Evolutionary conservation across 2,329 filamentous ascomycete species (phyloP), one percentile per base, ranked within the genome.

Genomic region (Lojkania enalia): DNA sequence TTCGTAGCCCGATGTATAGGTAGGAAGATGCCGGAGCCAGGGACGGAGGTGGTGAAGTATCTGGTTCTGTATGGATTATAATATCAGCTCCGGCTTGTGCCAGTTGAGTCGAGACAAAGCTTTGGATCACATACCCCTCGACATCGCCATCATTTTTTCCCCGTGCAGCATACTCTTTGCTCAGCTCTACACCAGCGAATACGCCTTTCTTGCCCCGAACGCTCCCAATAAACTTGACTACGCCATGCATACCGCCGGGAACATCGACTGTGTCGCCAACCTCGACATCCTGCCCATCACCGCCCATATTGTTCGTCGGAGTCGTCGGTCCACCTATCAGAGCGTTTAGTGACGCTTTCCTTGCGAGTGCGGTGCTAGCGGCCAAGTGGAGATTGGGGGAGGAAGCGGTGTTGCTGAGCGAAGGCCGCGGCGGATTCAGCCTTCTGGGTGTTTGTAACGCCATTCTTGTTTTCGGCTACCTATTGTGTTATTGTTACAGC

Each of bases 111-210:
- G 18, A 25, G 5, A 7, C 15, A 12, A 12, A 12, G 9, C 21
- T 7, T 6, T 9, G 40, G 19, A 18, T 9, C 15, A 64, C 82
- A 71, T 78, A 92, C 88, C 92, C 94, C 58, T 97, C 92, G 42
- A 97, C 94, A 69, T 96, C 91, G 52, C 94, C 94, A 61, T 82
- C 95, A 66, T 99, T 99, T 77, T 99, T 99, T 23, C 94, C 94
- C 64, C 87, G 83, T 39, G 79, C 71, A 23, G 90, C 88, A 74
- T 86, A 95, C 56, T 95, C 88, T 41, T 82, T 76, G 60, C 86
- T 83, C 52, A 99, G 78, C 71, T 99, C 94, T 25, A 99, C 88
- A 35, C 94, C 94, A 21, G 89, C 90, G 76, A 99, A 99, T 15
- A 82, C 81, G 39, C 94, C 94, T 57, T 87, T 90, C 76, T 96